Evolutionary conservation across 768 basidiomycete species (phyloP).

Genomic region (Mycena chlorophos): DNA sequence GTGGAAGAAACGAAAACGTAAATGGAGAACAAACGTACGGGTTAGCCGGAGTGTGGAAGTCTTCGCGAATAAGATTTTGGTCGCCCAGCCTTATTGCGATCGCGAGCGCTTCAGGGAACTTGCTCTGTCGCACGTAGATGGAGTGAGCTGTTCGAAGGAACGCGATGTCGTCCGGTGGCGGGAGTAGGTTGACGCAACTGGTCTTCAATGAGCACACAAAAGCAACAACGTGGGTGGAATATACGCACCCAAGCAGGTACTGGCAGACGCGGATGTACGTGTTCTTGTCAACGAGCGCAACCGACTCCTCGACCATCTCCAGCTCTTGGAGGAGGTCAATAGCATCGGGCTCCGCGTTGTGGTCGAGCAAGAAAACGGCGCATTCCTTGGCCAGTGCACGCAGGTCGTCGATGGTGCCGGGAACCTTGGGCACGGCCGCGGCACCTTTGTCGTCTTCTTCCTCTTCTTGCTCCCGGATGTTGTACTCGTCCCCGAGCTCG

Average conservation of each 20-base stretch:
- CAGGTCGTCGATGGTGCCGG: slow-evolving; percentile 55
- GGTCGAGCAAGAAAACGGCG: slow-evolving; percentile 82
- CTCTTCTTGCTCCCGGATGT: slow-evolving; percentile 59
- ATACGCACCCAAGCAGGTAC: slow-evolving; percentile 88
- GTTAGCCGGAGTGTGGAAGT: slow-evolving; percentile 89
- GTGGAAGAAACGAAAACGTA: slow-evolving; percentile 2
- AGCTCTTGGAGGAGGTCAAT: slow-evolving; percentile 92
- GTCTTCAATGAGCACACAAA: slow-evolving; percentile 5
- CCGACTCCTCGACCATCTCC: slow-evolving; percentile 80
- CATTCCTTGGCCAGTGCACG: slow-evolving; percentile 76
- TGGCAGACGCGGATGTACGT: slow-evolving; percentile 84
- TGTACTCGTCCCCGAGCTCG: slow-evolving; percentile 93
- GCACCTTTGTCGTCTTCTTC: slow-evolving; percentile 15
- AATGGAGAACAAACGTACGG: slow-evolving; percentile 50
- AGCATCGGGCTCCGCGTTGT: slow-evolving; percentile 97
- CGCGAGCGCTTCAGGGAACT: slow-evolving; percentile 88
- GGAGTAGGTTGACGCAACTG: slow-evolving; percentile 86
- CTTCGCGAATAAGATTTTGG: slow-evolving; percentile 73
- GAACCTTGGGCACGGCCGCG: neutral
- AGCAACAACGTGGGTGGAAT: neutral
- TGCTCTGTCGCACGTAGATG: slow-evolving; percentile 84
- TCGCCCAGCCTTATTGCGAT: slow-evolving; percentile 86
- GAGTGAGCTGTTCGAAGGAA: slow-evolving; percentile 88
- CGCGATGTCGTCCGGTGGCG: slow-evolving; percentile 87
- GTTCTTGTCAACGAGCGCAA: slow-evolving; percentile 80